Evolutionary conservation across 805 yeast genomes (phyloP).

Genomic region (Nakazawaea populi): DNA sequence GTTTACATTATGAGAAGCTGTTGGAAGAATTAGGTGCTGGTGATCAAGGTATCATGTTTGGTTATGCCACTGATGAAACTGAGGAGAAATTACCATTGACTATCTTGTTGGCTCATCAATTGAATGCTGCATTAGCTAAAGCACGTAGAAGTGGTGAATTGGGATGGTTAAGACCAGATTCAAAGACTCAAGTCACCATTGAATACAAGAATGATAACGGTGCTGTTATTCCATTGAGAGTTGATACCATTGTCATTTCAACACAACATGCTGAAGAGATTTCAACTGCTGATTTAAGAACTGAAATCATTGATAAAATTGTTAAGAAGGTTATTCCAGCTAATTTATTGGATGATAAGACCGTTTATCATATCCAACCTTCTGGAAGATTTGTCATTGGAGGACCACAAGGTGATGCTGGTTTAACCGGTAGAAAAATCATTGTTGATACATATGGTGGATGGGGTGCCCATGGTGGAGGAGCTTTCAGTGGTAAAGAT

Average conservation of each 20-base stretch:
- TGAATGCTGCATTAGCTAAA: constrained; percentile 93
- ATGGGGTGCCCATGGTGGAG: constrained; percentile 99
- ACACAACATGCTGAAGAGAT: constrained; percentile 97
- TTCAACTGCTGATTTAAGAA: constrained; percentile 87
- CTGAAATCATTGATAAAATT: constrained; percentile 70
- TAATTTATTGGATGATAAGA: constrained; percentile 85
- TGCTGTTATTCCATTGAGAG: constrained; percentile 93
- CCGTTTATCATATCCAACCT: constrained; percentile 97
- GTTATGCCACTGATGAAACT: constrained; percentile 98
- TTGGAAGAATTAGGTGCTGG: constrained; percentile 99
- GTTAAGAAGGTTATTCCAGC: constrained; percentile 91
- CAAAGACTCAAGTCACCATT: constrained; percentile 98
- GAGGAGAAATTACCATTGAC: constrained; percentile 97
- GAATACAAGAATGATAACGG: constrained; percentile 94
- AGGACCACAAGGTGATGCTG: constrained; percentile 99
- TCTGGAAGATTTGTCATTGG: constrained; percentile 99
- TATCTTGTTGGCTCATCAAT: constrained; percentile 87
- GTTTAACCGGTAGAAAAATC: constrained; percentile 98
- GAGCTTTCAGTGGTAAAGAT: constrained; percentile 99
- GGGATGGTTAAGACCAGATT: constrained; percentile 98
- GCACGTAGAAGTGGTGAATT: constrained; percentile 96
- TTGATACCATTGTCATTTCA: constrained; percentile 95
- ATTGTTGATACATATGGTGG: constrained; percentile 99
- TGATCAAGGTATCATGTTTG: constrained; percentile 99
- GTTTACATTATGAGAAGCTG: constrained; percentile 94